phyloP scores from a whole-genome alignment of 2,329 filamentous ascomycete genomes.

The Sclerotinia glacialis region DNA sequence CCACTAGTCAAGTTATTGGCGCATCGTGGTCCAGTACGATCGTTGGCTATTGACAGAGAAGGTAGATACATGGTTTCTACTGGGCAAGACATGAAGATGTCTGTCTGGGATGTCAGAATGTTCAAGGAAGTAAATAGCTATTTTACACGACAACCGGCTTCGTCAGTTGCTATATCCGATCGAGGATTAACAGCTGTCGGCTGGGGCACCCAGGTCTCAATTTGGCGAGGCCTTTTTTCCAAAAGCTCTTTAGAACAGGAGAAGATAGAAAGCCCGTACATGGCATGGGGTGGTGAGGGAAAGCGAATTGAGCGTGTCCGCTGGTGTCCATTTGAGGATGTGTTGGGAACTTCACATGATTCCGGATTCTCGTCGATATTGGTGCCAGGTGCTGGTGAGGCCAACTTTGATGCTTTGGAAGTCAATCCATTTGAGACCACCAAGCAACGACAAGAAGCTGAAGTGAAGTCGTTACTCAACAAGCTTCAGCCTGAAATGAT shows the following conservation, averaged over 20 bases:
- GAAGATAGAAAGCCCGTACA: conserved; percentile 84
- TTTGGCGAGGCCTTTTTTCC: conserved; percentile 89
- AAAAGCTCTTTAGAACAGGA: conserved; percentile 68
- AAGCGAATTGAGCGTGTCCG: conserved; percentile 73
- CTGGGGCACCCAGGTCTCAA: conserved; percentile 82
- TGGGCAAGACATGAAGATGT: conserved; percentile 86
- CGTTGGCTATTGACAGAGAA: conserved; percentile 80
- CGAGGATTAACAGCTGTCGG: conserved; percentile 83
- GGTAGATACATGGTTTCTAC: conserved; percentile 95
- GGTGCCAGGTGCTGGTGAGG: conserved; percentile 90
- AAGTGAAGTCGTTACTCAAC: conserved; percentile 86
- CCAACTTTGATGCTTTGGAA: conserved; percentile 93
- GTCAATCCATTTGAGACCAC: conserved; percentile 91
- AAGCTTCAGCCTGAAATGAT: conserved; percentile 98
- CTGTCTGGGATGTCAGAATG: conserved; percentile 94
- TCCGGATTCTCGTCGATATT: conserved; percentile 86
- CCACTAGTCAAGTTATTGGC: conserved; percentile 88
- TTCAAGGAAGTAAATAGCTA: conserved; percentile 92
- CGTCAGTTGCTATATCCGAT: conserved; percentile 84
- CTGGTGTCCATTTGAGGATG: conserved; percentile 95
- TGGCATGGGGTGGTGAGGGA: conserved; percentile 88
- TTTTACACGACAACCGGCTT: conserved; percentile 76
- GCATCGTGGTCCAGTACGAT: conserved; percentile 83
- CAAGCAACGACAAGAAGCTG: conserved; percentile 88
- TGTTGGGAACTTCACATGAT: conserved; percentile 81